Conservation (phyloP, 73 alveolate genomes). For the Loxodes magnus region DNA sequence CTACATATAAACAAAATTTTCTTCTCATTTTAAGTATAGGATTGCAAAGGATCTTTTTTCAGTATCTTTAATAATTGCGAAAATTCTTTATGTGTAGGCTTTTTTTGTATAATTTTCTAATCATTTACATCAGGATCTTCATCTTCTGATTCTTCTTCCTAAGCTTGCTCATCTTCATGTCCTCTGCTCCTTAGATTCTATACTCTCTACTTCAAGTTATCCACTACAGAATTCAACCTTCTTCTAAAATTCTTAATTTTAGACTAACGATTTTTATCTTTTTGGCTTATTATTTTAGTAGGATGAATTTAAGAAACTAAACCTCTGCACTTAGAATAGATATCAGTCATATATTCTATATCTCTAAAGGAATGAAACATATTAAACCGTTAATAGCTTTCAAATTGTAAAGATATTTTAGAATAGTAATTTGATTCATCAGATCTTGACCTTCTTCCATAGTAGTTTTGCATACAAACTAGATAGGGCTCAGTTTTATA, state of each 20-base stretch:
- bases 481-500: conserved; percentile 29
- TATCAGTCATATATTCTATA: neutral
- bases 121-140: conserved; percentile 6
- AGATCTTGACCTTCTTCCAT: conserved; percentile 17
- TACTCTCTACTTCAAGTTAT: neutral
- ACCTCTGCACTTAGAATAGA: conserved; percentile 4
- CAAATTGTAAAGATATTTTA: neutral
- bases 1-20: conserved; percentile 28
- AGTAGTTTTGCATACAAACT: conserved; percentile 38
- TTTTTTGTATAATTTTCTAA: neutral
- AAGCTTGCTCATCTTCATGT: conserved; percentile 3
- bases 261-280: neutral
- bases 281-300: neutral
- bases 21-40: conserved; percentile 28
- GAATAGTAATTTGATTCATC: conserved; percentile 9
- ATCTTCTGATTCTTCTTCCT: conserved; percentile 12
- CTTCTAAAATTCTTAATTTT: neutral
- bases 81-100: conserved; percentile 31
- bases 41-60: conserved; percentile 25
- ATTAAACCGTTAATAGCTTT: neutral
- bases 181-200: too few species aligned
- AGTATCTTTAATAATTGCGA: conserved; percentile 22
- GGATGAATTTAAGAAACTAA: conserved; percentile 4
- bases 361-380: neutral
- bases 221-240: neutral